Evolutionary conservation across 768 basidiomycete species (phyloP).

Genomic region (Boletus speciosus): DNA sequence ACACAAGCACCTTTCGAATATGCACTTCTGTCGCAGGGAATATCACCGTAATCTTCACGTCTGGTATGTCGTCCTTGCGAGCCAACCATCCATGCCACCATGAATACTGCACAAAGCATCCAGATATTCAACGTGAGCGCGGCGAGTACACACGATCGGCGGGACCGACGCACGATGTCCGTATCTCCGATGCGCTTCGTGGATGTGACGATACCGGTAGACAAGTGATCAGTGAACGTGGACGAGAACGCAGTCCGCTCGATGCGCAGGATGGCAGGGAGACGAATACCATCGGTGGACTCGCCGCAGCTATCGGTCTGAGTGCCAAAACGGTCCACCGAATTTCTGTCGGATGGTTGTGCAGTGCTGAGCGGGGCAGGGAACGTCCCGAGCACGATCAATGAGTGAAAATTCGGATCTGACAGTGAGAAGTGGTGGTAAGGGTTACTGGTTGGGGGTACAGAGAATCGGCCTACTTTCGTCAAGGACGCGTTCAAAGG

Average conservation of each 20-base stretch:
- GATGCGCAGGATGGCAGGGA: conserved; percentile 66
- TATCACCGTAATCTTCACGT: conserved; percentile 81
- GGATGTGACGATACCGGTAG: conserved; percentile 36
- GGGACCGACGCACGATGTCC: conserved; percentile 56
- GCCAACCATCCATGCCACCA: conserved; percentile 77
- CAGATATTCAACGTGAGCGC: background rate
- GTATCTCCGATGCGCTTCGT: conserved; percentile 53
- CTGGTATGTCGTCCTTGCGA: conserved; percentile 40
- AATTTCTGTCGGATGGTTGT: background rate
- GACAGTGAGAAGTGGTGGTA: too few species aligned
- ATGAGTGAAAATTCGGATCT: conserved; percentile 59
- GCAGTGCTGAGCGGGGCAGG: conserved; percentile 22
- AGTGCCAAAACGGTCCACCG: background rate
- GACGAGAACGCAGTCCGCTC: conserved; percentile 71
- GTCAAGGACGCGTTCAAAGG: conserved; percentile 48
- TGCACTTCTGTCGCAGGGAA: conserved; percentile 89
- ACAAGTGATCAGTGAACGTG: conserved; percentile 36
- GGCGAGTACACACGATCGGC: background rate
- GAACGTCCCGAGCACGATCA: conserved; percentile 69
- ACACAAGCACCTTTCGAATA: conserved; percentile 55
- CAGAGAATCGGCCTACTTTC: conserved; percentile 35
- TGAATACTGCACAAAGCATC: conserved; percentile 56
- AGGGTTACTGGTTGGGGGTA: background rate
- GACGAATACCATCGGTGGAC: conserved; percentile 18
- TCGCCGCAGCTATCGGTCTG: background rate